Evolutionary conservation across 208 protist genomes (phyloP).

Genomic region (Acanthamoeba divionensis): DNA sequence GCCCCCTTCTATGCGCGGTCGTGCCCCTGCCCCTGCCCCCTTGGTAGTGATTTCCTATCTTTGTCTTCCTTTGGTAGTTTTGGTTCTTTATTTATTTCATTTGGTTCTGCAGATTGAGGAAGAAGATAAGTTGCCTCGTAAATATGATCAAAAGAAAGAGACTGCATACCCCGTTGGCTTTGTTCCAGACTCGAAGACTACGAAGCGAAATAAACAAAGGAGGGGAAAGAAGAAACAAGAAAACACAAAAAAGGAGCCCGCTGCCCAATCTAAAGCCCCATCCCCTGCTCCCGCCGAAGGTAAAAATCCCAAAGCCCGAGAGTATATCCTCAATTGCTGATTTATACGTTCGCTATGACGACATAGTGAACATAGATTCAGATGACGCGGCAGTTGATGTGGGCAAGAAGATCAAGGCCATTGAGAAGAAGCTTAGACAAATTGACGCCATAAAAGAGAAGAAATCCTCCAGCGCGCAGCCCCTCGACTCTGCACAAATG

Average conservation of each 20-base stretch:
- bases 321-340: too few species aligned
- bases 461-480: background rate
- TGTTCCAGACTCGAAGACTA: background rate
- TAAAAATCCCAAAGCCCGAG: background rate
- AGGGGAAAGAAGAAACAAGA: background rate
- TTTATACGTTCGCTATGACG: too few species aligned
- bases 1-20: background rate
- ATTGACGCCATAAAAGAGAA: background rate
- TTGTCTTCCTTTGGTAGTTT: background rate
- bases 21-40: background rate
- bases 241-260: background rate
- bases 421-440: slow-evolving; percentile 26
- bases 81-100: background rate
- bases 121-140: background rate
- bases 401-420: background rate
- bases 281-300: background rate
- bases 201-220: background rate
- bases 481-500: background rate
- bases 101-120: background rate
- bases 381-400: background rate
- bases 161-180: background rate
- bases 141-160: background rate
- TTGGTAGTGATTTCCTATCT: background rate
- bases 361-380: too few species aligned
- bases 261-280: background rate